Evolutionary conservation across 371 early-diverging fungal species (phyloP), one percentile per base, ranked within the genome.

Genomic region (Blakeslea trispora): DNA sequence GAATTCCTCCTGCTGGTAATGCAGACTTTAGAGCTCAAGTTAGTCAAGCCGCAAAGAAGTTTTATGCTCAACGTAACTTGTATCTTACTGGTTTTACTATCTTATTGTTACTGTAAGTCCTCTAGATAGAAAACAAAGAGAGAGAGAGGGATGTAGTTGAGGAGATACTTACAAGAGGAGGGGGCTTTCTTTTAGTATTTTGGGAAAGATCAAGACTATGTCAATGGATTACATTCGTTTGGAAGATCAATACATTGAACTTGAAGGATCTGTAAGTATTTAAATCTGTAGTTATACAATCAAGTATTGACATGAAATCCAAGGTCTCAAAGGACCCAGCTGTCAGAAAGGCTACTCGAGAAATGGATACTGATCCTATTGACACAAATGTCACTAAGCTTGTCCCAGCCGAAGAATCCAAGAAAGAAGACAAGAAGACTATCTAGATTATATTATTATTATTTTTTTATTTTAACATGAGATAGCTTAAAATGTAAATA

Each of bases 11-110:
- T 14, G 43, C 43, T 15, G 63, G 59, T 42, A 69, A 64, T 6
- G 49, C 55, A 11, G 76, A 74, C 37, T 61, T 74, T 32, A 81
- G 79, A 52, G 62, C 77, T 2, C 84, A 87, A 48, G 73, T 85
- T 39, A 77, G 73, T 53, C 68, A 83, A 40, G 81, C 84, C 57
- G 81, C 88, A 13, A 84, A 83, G 61, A 83, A 86, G 68, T 91
- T 94, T 66, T 91, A 92, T 53, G 90, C 88, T 31, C 95, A 94
- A 74, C 82, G 95, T 64, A 94, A 94, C 71, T 79, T 92, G 74
- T 91, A 67, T 50, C 68, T 67, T 34, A 67, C 68, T 47, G 68
- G 68, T 15, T 67, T 67, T 18, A 63, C 63, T 31, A 51, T 67
- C 31, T 44, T 67, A 14, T 32, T 67, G 10, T 56, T 67, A 23